These are phyloP conservation scores for Blastocystis sp. DNA, from an alignment of 352 stramenopile genomes.

Conservation along the genomic window DNA sequence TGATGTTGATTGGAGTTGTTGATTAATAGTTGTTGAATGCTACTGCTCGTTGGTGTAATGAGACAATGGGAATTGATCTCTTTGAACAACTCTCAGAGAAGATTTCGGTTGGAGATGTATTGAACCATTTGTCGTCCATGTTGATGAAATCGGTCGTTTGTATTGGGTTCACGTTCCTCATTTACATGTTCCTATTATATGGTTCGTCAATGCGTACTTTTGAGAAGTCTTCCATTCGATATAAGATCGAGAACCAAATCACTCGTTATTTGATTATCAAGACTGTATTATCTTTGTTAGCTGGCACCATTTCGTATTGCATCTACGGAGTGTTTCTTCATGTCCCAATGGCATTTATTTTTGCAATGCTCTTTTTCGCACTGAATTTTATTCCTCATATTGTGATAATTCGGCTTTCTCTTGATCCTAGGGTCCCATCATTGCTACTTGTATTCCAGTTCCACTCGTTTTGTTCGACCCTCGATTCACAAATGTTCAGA, in stretches of 20 bases:
- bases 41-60: conserved; percentile 8
- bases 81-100: conserved; percentile 1
- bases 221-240: conserved; percentile 1
- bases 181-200: conserved; percentile 54
- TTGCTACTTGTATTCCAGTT: conserved; percentile 36
- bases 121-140: neutral
- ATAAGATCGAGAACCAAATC: conserved; percentile 58
- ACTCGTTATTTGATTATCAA: conserved; percentile 53
- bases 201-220: conserved; percentile 39
- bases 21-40: neutral
- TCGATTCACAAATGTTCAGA: neutral
- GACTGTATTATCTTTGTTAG: conserved; percentile 29
- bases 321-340: conserved; percentile 25
- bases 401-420: neutral
- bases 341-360: conserved; percentile 51
- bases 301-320: neutral
- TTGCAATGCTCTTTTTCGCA: conserved; percentile 42
- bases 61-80: conserved; percentile 6
- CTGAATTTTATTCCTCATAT: conserved; percentile 57
- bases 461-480: conserved; percentile 44
- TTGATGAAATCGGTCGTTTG: conserved; percentile 12
- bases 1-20: neutral
- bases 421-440: conserved; percentile 28
- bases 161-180: conserved; percentile 37
- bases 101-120: neutral